These are phyloP conservation scores for Cyberlindnera euphorbiae DNA, from an alignment of 805 yeast species.

Conservation along the genomic window DNA sequence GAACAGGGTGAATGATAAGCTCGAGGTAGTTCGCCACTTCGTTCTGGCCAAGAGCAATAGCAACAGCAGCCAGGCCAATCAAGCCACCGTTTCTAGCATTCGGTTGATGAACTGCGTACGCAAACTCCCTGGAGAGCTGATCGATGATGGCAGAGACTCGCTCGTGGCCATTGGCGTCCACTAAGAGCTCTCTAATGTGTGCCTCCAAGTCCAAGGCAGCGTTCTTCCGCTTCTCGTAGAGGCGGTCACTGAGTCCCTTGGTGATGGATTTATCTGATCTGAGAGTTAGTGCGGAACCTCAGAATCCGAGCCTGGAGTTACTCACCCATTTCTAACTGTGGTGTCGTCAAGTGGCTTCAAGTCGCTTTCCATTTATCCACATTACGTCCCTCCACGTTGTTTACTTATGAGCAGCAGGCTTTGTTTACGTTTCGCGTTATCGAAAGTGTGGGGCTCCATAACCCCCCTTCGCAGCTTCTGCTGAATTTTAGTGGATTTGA, in stretches of 20 bases:
- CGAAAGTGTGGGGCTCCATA: no score
- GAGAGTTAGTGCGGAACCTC: not conserved
- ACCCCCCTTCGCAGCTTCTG: no score
- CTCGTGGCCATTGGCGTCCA: slow-evolving; percentile 55
- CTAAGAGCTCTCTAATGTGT: slow-evolving; percentile 62
- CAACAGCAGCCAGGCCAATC: slow-evolving; percentile 92
- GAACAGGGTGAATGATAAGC: slow-evolving; percentile 84
- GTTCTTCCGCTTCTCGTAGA: slow-evolving; percentile 72
- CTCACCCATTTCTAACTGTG: no score
- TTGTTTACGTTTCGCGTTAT: no score
- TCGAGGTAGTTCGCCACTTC: slow-evolving; percentile 82
- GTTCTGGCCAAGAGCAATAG: slow-evolving; percentile 82
- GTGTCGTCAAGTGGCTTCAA: no score
- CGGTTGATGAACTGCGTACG: slow-evolving; percentile 80
- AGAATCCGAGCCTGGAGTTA: not conserved
- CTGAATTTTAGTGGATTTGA: no score
- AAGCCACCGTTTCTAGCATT: slow-evolving; percentile 92
- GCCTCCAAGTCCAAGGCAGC: slow-evolving; percentile 79
- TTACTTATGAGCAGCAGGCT: no score
- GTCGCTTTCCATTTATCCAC: no score
- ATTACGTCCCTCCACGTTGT: no score
- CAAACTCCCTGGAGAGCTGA: slow-evolving; percentile 72
- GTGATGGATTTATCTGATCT: slow-evolving; percentile 53
- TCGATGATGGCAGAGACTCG: slow-evolving; percentile 59
- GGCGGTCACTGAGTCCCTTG: slow-evolving; percentile 66